These are phyloP conservation scores for Kuraishia piskuri DNA, from an alignment of 805 yeast species.

Conservation along the genomic window DNA sequence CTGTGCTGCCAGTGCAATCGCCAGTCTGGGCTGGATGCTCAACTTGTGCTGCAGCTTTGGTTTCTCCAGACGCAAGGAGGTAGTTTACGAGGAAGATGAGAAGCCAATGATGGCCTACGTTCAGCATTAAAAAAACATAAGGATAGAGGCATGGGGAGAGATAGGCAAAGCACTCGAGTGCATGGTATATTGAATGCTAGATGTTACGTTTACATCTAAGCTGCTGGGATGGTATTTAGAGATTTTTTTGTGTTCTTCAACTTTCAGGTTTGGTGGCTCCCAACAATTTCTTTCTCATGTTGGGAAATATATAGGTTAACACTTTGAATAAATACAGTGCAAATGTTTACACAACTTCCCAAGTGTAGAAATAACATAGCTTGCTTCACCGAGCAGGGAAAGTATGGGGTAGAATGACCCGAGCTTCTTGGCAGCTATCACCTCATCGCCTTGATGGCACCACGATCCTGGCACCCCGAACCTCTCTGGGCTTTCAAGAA, in stretches of 20 bases:
- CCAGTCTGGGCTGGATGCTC: conserved; percentile 10
- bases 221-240: background rate
- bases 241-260: background rate
- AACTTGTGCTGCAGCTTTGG: conserved; percentile 5
- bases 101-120: conserved; percentile 2
- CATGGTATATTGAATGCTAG: too few relatives aligned
- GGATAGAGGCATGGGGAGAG: background rate
- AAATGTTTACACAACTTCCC: too few relatives aligned
- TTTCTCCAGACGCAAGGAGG: conserved; percentile 18
- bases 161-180: too few relatives aligned
- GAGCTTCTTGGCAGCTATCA: background rate
- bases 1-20: conserved; percentile 9
- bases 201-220: background rate
- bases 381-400: too few relatives aligned
- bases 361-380: too few relatives aligned
- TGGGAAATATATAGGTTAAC: background rate
- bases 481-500: background rate
- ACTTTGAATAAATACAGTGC: background rate
- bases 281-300: background rate
- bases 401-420: background rate
- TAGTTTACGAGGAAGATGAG: background rate
- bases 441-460: background rate
- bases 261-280: background rate
- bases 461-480: background rate
- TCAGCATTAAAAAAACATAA: background rate